A percentile compares a stretch with the other conserved stretches of the same genome.
Conservation (phyloP, 129 eudicot species). For the Cynara cardunculus region DNA sequence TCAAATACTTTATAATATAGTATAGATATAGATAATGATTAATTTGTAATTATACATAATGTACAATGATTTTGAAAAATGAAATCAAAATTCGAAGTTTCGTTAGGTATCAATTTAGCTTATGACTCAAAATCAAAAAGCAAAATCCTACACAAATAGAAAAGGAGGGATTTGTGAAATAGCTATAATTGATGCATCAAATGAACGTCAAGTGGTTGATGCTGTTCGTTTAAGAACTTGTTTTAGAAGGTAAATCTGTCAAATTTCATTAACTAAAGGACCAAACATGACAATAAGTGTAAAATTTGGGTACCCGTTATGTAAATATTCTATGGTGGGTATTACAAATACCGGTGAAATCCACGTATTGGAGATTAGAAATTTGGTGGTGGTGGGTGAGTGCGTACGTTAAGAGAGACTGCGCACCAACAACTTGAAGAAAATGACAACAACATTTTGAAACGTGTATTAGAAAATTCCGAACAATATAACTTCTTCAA, state of each 20-base stretch:
- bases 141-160: too few species aligned
- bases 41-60: too few species aligned
- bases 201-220: not conserved
- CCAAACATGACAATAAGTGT: not conserved
- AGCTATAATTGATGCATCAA: not conserved
- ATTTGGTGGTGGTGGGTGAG: conserved; percentile 21
- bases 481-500: too few species aligned
- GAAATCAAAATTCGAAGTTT: too few species aligned
- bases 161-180: too few species aligned
- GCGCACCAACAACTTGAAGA: conserved; percentile 27
- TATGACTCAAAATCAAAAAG: too few species aligned
- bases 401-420: conserved; percentile 29
- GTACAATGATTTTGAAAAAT: too few species aligned
- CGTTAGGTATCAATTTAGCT: too few species aligned
- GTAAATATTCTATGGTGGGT: not conserved
- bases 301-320: conserved; percentile 8
- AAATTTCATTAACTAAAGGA: not conserved
- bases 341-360: conserved; percentile 14
- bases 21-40: too few species aligned
- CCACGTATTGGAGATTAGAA: not conserved
- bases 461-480: too few species aligned
- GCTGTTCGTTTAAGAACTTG: not conserved
- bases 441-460: conserved; percentile 24
- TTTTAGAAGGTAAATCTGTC: not conserved
- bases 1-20: too few species aligned